Evolutionary conservation across 1,284 basidiomycete species (phyloP), one percentile per base, ranked within the genome.

Genomic region (Moniliophthora roreri): DNA sequence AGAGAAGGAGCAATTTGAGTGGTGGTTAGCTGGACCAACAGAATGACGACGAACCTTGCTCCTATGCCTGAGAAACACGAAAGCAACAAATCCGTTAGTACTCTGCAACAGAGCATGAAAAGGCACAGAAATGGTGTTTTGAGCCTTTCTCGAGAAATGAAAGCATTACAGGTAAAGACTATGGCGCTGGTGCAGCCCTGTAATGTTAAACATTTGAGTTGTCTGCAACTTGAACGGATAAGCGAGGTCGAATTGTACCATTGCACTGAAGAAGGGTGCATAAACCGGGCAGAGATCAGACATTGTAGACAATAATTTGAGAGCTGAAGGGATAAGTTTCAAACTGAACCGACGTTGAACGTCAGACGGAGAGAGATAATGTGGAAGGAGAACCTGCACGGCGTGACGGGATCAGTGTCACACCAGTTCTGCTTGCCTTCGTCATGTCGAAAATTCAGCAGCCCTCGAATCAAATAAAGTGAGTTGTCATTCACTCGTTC

Each of bases 111-210:
- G n/a, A n/a, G n/a, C n/a, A n/a, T n/a, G n/a, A n/a, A n/a, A n/a
- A n/a, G n/a, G n/a, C n/a, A n/a, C n/a, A n/a, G n/a, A n/a, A n/a
- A n/a, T n/a, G n/a, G n/a, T n/a, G n/a, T n/a, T n/a, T n/a, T n/a
- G n/a, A n/a, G n/a, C n/a, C n/a, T n/a, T n/a, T n/a, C n/a, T n/a
- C n/a, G n/a, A n/a, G n/a, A n/a, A n/a, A n/a, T n/a, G n/a, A n/a
- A n/a, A n/a, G n/a, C n/a, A n/a, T 79, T 69, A 95, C 94, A 96
- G 63, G 95, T 98, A 76, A 98, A 98, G 66, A 97, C 91, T 69
- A 98, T 98, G 64, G 95, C 94, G 69, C 90, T 86, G 55, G 95
- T 95, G 81, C 93, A 96, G 63, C 95, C 95, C 92, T 94, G 66
- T 18, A 55, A 54, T 60, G 56, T 37, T 41, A 48, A 50, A 50